phyloP scores from a whole-genome alignment of 1,284 basidiomycete genomes.

The Tausonia pullulans region DNA sequence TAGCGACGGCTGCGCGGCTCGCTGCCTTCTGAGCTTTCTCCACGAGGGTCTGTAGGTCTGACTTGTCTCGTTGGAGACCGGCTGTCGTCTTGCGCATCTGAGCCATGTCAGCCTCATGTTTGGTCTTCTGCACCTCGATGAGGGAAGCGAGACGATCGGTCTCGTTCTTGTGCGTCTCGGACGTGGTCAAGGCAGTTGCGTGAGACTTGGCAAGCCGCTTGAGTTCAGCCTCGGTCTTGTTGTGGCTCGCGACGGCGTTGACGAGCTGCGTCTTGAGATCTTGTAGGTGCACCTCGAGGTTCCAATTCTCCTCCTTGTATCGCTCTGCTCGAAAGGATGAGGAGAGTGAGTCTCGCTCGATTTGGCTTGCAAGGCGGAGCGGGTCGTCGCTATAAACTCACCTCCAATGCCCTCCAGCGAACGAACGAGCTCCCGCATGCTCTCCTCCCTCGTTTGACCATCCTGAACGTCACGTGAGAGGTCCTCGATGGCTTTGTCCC shows the following conservation, averaged over 20 bases:
- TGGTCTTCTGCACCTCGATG: conserved; percentile 65
- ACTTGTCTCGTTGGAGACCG: conserved; percentile 78
- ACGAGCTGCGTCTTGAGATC: conserved; percentile 64
- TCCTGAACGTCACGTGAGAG: conserved; percentile 75
- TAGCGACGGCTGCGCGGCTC: conserved; percentile 31
- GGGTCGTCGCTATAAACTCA: no score
- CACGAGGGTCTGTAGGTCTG: conserved; percentile 71
- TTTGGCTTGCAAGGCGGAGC: no score
- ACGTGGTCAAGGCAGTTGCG: conserved; percentile 57
- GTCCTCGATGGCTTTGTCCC: conserved; percentile 76
- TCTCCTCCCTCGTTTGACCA: conserved; percentile 58
- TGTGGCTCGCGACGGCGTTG: conserved; percentile 53
- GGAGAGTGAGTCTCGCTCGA: conserved; percentile 3
- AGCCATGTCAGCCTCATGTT: conserved; percentile 85
- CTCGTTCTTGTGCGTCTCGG: conserved; percentile 78
- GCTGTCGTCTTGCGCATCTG: conserved; percentile 78
- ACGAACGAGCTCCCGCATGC: conserved; percentile 53
- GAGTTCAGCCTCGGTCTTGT: conserved; percentile 69
- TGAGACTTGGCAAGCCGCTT: conserved; percentile 68
- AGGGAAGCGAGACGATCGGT: conserved; percentile 57
- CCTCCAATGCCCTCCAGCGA: conserved; percentile 68
- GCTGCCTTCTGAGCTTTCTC: conserved; percentile 60
- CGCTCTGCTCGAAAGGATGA: conserved; percentile 43
- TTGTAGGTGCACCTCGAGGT: conserved; percentile 84
- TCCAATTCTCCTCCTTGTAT: conserved; percentile 97